Base-by-base conservation (phyloP, 257 asterid species). In the Solanum clarkiae region DNA sequence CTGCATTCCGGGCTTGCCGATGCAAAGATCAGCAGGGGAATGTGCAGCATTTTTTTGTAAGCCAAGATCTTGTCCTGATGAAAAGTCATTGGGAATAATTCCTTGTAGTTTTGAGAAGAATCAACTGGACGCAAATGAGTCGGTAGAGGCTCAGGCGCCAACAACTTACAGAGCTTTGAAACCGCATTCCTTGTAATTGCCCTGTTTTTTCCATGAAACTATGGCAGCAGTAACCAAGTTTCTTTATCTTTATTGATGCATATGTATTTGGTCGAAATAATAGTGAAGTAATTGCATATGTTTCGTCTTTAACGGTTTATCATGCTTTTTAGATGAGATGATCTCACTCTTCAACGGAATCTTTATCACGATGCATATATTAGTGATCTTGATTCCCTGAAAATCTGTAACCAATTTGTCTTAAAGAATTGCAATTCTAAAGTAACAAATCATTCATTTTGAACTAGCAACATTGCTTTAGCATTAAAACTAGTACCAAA, bases 1-100 rank as follows among this genome's bases (percentile, higher is more conserved):
- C n/a, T 94, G 97, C 88, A 89, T 93, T 45, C 2, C 84, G 44
- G 98, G 84, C 79, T 91, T 91, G n/a, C 92, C 92, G 0, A 56
- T 24, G 3, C 98, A 94, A 84, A 92, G 88, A 40, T 90, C 83
- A 5, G 18, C 72, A 14, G 24, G 3, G 22, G 90, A 87, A 10
- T 94, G 98, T 55, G 65, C 53, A 18, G 68, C 24, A 2, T 94
- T 94, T 88, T 92, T 91, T 86, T 75, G 81, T 18, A 88, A 75
- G 87, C 86, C 12, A 12, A 54, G 26, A 47, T 12, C 77, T 5
- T 94, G 97, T 87, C 91, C 92, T 2, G 85, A 92, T 53, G 90
- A 86, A 17, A 84, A 54, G 54, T 84, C 88, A 14, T 0, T 90
- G 80, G 70, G 24, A 20, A 14, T 24, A 0, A 42, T 88, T 11